These are phyloP conservation scores for Chrysoporthe cubensis DNA, from an alignment of 2,329 filamentous ascomycete species.

Conservation along the genomic window DNA sequence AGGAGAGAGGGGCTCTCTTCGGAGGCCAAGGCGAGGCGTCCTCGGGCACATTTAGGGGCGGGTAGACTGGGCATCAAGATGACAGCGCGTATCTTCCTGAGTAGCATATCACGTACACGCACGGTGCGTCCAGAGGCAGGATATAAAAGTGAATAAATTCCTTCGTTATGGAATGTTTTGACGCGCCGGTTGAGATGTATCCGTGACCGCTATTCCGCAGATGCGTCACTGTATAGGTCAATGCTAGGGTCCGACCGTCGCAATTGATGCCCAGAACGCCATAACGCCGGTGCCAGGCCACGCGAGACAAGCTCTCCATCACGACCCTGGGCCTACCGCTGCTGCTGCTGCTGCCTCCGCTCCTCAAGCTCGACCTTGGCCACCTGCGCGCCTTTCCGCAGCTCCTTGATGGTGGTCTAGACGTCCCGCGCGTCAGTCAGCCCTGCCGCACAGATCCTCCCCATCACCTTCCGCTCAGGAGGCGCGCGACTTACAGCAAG, in stretches of 20 bases:
- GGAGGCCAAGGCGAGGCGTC: conserved; percentile 12
- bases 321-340: not conserved
- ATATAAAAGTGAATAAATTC: not conserved
- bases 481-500: conserved; percentile 71
- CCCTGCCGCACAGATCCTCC: not conserved
- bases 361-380: conserved; percentile 47
- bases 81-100: not conserved
- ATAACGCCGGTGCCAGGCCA: not conserved
- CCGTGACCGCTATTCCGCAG: not conserved
- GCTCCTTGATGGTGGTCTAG: conserved; percentile 63
- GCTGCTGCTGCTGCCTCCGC: conserved; percentile 33
- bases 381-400: conserved; percentile 60
- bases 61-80: conserved; percentile 1
- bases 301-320: not conserved
- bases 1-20: conserved; percentile 2
- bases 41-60: not conserved
- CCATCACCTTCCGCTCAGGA: not conserved
- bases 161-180: not conserved
- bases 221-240: not conserved
- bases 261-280: not conserved
- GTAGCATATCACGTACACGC: conserved; percentile 4
- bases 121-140: not conserved
- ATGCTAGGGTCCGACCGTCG: no score
- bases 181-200: not conserved
- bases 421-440: not conserved